Conservation (phyloP, 495 filamentous ascomycete genomes). For the Corynascus novoguineensis region DNA sequence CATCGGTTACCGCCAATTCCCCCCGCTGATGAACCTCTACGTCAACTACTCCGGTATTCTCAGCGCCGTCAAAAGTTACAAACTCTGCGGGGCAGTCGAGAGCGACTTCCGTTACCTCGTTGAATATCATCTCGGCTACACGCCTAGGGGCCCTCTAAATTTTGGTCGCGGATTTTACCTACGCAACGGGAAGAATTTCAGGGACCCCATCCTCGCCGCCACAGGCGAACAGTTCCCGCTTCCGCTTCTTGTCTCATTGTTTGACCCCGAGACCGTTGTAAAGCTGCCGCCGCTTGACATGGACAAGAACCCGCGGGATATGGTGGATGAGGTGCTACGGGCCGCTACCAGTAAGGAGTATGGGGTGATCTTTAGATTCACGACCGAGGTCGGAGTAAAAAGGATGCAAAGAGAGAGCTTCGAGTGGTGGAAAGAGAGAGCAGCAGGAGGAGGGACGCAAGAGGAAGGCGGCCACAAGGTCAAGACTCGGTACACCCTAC, state of each 20-base stretch:
- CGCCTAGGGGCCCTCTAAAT: constrained; percentile 7
- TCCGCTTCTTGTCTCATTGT: constrained; percentile 1
- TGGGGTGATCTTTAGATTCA: not conserved
- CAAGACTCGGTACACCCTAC: not conserved
- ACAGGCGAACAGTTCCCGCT: constrained; percentile 6
- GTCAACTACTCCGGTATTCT: constrained; percentile 5
- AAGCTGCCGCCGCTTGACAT: constrained; percentile 4
- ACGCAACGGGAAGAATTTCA: constrained; percentile 7
- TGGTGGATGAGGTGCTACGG: constrained; percentile 5
- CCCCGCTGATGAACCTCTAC: constrained; percentile 15
- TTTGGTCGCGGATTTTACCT: constrained; percentile 15
- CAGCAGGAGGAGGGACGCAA: not conserved
- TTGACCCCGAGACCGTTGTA: not conserved
- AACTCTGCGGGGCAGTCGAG: constrained; percentile 8
- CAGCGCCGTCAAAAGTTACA: constrained; percentile 4
- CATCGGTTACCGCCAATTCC: constrained; percentile 10
- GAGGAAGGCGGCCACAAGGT: not conserved
- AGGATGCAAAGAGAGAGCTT: constrained; percentile 10
- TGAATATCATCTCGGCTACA: constrained; percentile 11
- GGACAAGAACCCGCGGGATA: constrained; percentile 1
- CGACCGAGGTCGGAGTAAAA: constrained; percentile 5
- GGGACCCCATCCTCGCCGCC: constrained; percentile 7
- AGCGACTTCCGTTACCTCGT: constrained; percentile 8
- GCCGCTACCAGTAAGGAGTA: not conserved
- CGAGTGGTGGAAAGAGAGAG: constrained; percentile 17